Conservation (phyloP, 805 yeast genomes). For the Wickerhamiella dianesei region DNA sequence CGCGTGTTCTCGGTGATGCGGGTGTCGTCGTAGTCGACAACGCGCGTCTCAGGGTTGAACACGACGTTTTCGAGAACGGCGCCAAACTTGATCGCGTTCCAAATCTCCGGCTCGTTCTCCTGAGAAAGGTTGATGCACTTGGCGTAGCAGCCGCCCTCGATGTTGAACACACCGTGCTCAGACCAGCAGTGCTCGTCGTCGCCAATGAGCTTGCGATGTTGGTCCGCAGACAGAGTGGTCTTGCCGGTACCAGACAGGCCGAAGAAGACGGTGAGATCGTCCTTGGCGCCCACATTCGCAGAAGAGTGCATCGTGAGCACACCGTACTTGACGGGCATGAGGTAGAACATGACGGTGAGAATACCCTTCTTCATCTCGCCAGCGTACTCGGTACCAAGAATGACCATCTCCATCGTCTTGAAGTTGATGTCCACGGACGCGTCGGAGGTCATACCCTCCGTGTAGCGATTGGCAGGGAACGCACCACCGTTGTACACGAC, state of each 20-base stretch:
- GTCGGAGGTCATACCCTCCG: constrained; percentile 93
- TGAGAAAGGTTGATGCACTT: constrained; percentile 80
- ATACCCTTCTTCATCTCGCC: constrained; percentile 99
- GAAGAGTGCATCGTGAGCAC: constrained; percentile 91
- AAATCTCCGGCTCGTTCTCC: constrained; percentile 96
- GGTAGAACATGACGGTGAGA: constrained; percentile 95
- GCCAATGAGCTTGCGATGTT: constrained; percentile 84
- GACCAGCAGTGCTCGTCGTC: constrained; percentile 99
- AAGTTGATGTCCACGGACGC: constrained; percentile 94
- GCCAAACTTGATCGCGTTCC: constrained; percentile 87
- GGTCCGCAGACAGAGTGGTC: constrained; percentile 94
- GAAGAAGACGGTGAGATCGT: constrained; percentile 89
- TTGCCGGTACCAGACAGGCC: constrained; percentile 98
- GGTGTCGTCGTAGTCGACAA: constrained; percentile 72
- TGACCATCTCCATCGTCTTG: constrained; percentile 97
- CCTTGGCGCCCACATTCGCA: constrained; percentile 74
- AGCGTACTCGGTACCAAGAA: constrained; percentile 96
- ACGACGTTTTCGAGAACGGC: constrained; percentile 87
- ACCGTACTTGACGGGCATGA: constrained; percentile 89
- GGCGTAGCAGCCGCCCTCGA: constrained; percentile 99
- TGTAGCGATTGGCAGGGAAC: constrained; percentile 93
- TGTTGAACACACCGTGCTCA: constrained; percentile 94
- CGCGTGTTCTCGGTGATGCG: constrained; percentile 92
- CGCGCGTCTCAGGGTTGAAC: constrained; percentile 64
- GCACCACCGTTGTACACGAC: constrained; percentile 98